phyloP scores from a whole-genome alignment of 2,329 filamentous ascomycete genomes.

The Penicillium griseofulvum region DNA sequence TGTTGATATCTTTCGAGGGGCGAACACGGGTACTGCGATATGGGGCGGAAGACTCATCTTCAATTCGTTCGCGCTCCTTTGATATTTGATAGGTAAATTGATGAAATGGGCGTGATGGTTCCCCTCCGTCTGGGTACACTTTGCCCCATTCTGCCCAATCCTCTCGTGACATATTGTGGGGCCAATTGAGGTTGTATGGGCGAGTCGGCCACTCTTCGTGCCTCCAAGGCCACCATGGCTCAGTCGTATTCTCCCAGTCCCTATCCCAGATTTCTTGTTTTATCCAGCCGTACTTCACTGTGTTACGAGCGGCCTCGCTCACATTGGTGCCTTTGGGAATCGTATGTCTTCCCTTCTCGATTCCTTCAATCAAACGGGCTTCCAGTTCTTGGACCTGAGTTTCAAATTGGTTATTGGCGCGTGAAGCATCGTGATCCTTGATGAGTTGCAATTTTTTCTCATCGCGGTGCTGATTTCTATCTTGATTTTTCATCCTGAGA shows the following conservation, averaged over 20 bases:
- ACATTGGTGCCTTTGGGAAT: background rate
- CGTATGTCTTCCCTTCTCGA: background rate
- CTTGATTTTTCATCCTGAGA: no score
- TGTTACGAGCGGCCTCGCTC: background rate
- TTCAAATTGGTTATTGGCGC: background rate
- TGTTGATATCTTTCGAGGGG: background rate
- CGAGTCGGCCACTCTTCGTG: background rate
- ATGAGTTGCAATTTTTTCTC: background rate
- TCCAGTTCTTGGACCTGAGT: background rate
- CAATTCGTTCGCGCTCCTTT: background rate
- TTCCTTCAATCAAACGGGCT: background rate
- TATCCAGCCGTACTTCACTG: background rate
- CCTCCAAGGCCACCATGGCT: background rate
- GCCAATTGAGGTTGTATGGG: no score
- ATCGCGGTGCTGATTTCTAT: no score
- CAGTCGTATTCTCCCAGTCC: background rate
- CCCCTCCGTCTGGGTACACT: no score
- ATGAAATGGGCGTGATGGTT: background rate
- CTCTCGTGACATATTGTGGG: no score
- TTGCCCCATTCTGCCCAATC: no score
- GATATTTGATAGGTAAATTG: slow-evolving; percentile 1
- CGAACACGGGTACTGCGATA: no score
- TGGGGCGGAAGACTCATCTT: background rate
- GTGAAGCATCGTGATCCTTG: background rate
- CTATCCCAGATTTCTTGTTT: background rate